Evolutionary conservation across 1,284 basidiomycete genomes (phyloP).

Genomic region (Heterobasidion annosum): DNA sequence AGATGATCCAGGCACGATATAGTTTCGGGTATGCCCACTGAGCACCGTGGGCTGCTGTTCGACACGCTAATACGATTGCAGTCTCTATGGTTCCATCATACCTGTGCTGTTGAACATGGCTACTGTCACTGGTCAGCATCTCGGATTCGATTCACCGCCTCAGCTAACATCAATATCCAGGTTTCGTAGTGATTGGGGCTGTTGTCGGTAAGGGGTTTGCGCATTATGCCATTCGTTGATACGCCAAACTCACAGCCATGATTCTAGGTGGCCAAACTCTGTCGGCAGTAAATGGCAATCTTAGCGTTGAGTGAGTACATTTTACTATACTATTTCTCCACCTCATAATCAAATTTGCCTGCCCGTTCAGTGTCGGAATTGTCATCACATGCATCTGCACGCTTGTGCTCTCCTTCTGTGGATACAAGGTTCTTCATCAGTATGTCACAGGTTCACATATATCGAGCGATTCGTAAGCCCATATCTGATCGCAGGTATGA

Average conservation of each 20-base stretch:
- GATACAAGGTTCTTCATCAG: constrained; percentile 68
- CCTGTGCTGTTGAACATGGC: constrained; percentile 59
- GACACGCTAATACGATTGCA: constrained; percentile 17
- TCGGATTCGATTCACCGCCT: not conserved
- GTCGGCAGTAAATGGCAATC: constrained; percentile 53
- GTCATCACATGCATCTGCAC: constrained; percentile 77
- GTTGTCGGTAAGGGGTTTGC: constrained; percentile 57
- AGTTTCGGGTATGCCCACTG: constrained; percentile 55
- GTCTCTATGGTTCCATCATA: constrained; percentile 59
- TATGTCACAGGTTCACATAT: constrained; percentile 13
- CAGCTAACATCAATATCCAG: not conserved
- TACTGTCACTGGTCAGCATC: constrained; percentile 59
- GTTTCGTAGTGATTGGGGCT: not conserved
- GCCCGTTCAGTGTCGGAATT: constrained; percentile 68
- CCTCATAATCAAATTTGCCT: constrained; percentile 1
- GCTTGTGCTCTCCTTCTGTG: constrained; percentile 76
- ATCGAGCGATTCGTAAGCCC: not conserved
- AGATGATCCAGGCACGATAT: constrained; percentile 77
- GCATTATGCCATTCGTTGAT: constrained; percentile 14
- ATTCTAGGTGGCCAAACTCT: constrained; percentile 78
- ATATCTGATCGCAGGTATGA: constrained; percentile 47
- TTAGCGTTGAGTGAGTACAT: constrained; percentile 55
- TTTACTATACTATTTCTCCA: not conserved
- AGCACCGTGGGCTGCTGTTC: not conserved
- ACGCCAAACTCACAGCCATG: constrained; percentile 45